A percentile compares a stretch with the other conserved stretches of the same genome.
These are phyloP conservation scores for Rhizopogon vulgaris DNA, from an alignment of 768 basidiomycete genomes.

Conservation along the genomic window DNA sequence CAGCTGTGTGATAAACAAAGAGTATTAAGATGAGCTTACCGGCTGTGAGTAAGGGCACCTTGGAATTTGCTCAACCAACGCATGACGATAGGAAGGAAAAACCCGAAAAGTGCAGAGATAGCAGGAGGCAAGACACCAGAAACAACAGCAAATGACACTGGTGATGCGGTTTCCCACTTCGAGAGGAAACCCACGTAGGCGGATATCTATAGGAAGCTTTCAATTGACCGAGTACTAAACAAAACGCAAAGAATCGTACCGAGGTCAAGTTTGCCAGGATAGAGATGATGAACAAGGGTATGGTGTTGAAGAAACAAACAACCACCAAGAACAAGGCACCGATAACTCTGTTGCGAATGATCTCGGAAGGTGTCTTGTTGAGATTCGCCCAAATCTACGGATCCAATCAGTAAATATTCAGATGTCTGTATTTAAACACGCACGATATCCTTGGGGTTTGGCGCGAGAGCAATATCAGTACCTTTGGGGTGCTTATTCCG, in stretches of 20 bases:
- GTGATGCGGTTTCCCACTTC: conserved; percentile 61
- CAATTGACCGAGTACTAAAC: conserved; percentile 4
- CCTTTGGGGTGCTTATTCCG: conserved; percentile 67
- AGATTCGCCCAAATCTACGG: conserved; percentile 86
- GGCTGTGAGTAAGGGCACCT: conserved; percentile 36
- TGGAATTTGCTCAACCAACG: conserved; percentile 72
- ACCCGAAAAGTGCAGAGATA: conserved; percentile 83
- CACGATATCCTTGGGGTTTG: conserved; percentile 87
- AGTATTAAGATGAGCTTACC: conserved; percentile 11
- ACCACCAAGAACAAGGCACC: conserved; percentile 75
- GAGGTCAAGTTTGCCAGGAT: conserved; percentile 85
- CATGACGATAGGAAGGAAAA: conserved; percentile 89
- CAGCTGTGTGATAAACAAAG: not conserved
- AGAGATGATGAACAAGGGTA: conserved; percentile 87
- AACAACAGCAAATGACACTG: conserved; percentile 68
- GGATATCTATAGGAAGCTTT: conserved; percentile 22
- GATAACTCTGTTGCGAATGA: conserved; percentile 57
- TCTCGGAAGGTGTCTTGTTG: conserved; percentile 60
- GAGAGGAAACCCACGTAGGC: conserved; percentile 70
- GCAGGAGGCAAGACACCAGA: conserved; percentile 93
- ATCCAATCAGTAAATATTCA: not conserved
- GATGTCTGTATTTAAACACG: conserved; percentile 10
- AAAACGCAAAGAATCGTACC: conserved; percentile 35
- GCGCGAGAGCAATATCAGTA: conserved; percentile 65
- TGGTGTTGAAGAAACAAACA: conserved; percentile 92